These are phyloP conservation scores for Herpotrichia juniperi DNA, from an alignment of 2,329 filamentous ascomycete genomes.

Conservation along the genomic window DNA sequence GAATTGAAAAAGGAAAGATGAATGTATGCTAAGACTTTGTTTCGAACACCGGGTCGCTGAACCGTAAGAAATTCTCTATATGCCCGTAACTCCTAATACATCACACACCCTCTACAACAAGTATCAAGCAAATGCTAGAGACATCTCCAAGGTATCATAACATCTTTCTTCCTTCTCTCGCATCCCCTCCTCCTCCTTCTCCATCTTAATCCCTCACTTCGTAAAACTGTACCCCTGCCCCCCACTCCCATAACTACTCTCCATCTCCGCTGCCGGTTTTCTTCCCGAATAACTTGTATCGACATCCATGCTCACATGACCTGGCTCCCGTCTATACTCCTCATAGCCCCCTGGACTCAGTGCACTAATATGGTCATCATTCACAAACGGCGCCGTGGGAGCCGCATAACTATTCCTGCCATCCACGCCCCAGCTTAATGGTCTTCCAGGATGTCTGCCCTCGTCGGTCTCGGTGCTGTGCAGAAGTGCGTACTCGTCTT, in stretches of 20 bases:
- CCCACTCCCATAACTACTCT: conserved; percentile 3
- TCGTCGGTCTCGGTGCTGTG: conserved; percentile 49
- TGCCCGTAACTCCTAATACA: neutral
- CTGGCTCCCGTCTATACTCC: conserved; percentile 30
- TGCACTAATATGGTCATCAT: conserved; percentile 43
- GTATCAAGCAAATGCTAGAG: neutral
- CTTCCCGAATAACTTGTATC: neutral
- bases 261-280: neutral
- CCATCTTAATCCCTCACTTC: conserved; percentile 17
- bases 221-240: conserved; percentile 31
- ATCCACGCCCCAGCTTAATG: conserved; percentile 45
- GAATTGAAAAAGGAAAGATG: too few species aligned
- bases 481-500: conserved; percentile 59
- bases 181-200: neutral
- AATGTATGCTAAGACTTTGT: too few species aligned
- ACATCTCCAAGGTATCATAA: neutral
- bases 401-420: conserved; percentile 27
- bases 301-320: neutral
- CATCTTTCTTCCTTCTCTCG: neutral
- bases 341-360: conserved; percentile 44
- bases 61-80: too few species aligned
- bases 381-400: conserved; percentile 28
- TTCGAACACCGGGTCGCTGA: too few species aligned
- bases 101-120: neutral
- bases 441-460: conserved; percentile 47